phyloP scores from a whole-genome alignment of 106 monocot species.

The Dactylorhiza incarnata region DNA sequence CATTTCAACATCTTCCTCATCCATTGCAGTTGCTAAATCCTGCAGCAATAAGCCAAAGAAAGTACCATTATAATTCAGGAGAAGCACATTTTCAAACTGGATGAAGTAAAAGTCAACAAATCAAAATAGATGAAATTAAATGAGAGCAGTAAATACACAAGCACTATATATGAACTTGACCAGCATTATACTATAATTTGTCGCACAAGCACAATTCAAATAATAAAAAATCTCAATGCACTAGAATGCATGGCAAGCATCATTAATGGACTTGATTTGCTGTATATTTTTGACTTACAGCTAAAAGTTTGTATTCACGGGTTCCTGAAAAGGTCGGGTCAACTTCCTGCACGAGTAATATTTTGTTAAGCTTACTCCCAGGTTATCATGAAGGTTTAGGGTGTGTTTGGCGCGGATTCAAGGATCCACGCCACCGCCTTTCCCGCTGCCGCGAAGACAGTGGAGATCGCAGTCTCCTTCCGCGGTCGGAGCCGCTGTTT shows the following conservation, averaged over 20 bases:
- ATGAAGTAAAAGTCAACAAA: too few species aligned
- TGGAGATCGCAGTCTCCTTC: too few species aligned
- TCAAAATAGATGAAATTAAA: too few species aligned
- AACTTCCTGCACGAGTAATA: constrained; percentile 21
- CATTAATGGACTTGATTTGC: too few species aligned
- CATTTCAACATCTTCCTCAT: constrained; percentile 77
- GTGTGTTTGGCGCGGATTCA: too few species aligned
- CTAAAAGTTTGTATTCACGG: constrained; percentile 63
- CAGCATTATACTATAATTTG: neutral
- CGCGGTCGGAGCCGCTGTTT: too few species aligned
- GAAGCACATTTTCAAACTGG: too few species aligned
- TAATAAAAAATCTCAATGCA: too few species aligned
- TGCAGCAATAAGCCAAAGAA: constrained; percentile 14
- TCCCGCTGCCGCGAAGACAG: too few species aligned
- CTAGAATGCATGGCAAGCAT: too few species aligned
- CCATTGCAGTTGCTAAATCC: constrained; percentile 78
- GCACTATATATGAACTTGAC: neutral
- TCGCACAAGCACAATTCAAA: neutral
- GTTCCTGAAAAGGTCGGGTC: constrained; percentile 72
- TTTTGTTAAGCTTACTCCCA: neutral
- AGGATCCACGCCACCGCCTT: too few species aligned
- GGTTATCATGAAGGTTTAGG: neutral
- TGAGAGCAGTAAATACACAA: neutral
- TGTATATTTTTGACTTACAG: constrained; percentile 16
- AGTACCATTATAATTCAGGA: too few species aligned